Conservation (phyloP, 1,284 basidiomycete genomes). For the Microbotryum lychnidis-dioicae region DNA sequence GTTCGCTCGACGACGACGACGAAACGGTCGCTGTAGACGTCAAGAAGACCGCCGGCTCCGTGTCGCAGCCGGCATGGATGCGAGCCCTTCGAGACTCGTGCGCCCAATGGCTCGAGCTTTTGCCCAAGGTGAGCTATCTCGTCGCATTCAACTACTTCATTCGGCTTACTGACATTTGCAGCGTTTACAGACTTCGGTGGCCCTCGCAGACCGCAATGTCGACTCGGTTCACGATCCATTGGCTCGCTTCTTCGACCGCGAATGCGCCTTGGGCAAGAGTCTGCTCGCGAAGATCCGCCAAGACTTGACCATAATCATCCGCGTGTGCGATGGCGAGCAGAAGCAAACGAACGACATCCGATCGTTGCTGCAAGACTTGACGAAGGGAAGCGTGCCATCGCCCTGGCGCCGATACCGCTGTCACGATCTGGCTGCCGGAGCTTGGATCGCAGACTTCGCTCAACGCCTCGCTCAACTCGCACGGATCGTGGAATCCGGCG, state of each 20-base stretch:
- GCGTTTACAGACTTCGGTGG: conserved; percentile 12
- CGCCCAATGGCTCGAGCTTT: conserved; percentile 65
- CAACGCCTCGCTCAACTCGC: conserved; percentile 72
- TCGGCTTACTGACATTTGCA: neutral
- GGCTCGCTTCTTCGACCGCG: conserved; percentile 78
- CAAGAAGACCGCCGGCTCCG: conserved; percentile 54
- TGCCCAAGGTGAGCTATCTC: conserved; percentile 58
- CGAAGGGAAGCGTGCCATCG: conserved; percentile 73
- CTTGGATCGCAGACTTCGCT: conserved; percentile 63
- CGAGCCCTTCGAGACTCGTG: conserved; percentile 66
- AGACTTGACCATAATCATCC: conserved; percentile 70
- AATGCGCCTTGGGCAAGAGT: conserved; percentile 67
- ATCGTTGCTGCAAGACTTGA: conserved; percentile 72
- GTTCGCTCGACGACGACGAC: conserved; percentile 79
- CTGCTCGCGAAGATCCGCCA: conserved; percentile 66
- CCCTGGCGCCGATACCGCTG: conserved; percentile 88
- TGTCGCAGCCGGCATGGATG: conserved; percentile 81
- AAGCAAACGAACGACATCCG: conserved; percentile 94
- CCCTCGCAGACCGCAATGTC: conserved; percentile 17
- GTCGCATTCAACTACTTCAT: neutral
- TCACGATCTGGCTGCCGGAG: conserved; percentile 44
- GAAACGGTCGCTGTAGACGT: conserved; percentile 51
- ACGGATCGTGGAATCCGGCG: conserved; percentile 54
- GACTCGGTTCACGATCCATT: conserved; percentile 55
- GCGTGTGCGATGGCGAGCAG: conserved; percentile 72